Evolutionary conservation across 2,329 filamentous ascomycete species (phyloP), one percentile per base, ranked within the genome.

Genomic region (Chaetothyriales sp.): DNA sequence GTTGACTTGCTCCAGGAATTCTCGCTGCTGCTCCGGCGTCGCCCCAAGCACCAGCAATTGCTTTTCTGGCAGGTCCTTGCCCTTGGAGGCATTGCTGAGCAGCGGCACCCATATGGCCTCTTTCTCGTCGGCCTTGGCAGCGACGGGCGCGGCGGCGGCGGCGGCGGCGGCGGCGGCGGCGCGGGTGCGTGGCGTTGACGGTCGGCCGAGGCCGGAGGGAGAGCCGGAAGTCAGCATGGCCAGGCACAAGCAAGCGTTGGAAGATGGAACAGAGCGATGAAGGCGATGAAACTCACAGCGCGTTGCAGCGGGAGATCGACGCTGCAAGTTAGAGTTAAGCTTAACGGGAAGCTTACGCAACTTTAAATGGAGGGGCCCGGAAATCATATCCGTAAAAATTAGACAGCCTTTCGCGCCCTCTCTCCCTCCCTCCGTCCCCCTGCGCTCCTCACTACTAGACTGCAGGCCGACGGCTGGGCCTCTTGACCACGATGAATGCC

Each of bases 61-160:
- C 77, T 95, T 95, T 70, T 95, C 88, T 5, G 89, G 87, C 63
- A 95, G 73, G 61, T 85, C 80, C 74, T 92, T 94, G 60, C 86
- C 88, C 69, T 86, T 94, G 61, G 89, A 88, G 61, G 92, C 89
- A 50, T 81, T 83, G 68, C 94, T 87, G 60, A 95, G 77, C 85
- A 95, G 87, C 45, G 87, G 89, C 55, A 85, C 89, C 90, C 90
- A 95, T 69, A 95, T 83, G 66, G 94, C 87, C 70, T 86, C 87
- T 72, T 87, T 89, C 58, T 73, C 70, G 45, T 71, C 71, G 67
- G 83, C 83, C 61, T 85, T 83, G 37, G 68, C 65, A 33, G 70
- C 64, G 2, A 40, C 10, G 7, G 33, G 33, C n/a, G n/a, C n/a
- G n/a, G n/a, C n/a, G n/a, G n/a, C 70, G 45, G 71, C 71, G 67